Percentiles rank a stretch among this genome's conserved stretches.
Evolutionary conservation across 1,139 yeast genomes (phyloP).

Genomic region (Kurtzmaniella quercitrusa): DNA sequence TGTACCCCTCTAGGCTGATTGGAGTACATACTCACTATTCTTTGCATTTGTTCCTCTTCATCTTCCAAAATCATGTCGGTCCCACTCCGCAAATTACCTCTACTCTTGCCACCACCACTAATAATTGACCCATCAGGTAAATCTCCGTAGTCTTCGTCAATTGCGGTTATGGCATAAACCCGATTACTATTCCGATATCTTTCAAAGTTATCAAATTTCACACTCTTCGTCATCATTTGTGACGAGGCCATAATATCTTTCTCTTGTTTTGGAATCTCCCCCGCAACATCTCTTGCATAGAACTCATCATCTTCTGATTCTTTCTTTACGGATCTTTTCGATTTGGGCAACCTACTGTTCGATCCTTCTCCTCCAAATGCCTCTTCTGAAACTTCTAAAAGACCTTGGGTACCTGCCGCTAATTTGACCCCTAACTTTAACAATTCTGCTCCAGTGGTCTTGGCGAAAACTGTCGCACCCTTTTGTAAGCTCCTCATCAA

Average conservation of each 20-base stretch:
- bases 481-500: slow-evolving; percentile 67
- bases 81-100: slow-evolving; percentile 13
- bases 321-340: neutral
- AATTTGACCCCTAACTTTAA: slow-evolving; percentile 79
- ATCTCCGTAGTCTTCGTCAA: slow-evolving; percentile 16
- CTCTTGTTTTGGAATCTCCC: slow-evolving; percentile 5
- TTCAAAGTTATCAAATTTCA: slow-evolving; percentile 14
- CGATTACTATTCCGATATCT: slow-evolving; percentile 19
- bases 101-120: slow-evolving; percentile 1
- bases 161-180: slow-evolving; percentile 22
- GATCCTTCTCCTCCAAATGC: slow-evolving; percentile 67
- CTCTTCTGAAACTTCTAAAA: slow-evolving; percentile 78
- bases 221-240: slow-evolving; percentile 15
- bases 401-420: slow-evolving; percentile 84
- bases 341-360: slow-evolving; percentile 26
- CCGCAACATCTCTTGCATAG: slow-evolving; percentile 5
- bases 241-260: slow-evolving; percentile 21
- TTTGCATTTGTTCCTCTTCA: slow-evolving; percentile 31
- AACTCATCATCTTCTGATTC: slow-evolving; percentile 2
- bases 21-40: slow-evolving; percentile 70
- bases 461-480: slow-evolving; percentile 75
- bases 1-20: slow-evolving; percentile 72
- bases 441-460: slow-evolving; percentile 76
- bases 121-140: slow-evolving; percentile 14
- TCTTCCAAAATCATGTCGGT: slow-evolving; percentile 20